Evolutionary conservation across 495 filamentous ascomycete genomes (phyloP), one percentile per base, ranked within the genome.

Genomic region (Talaromyces stipitatus): DNA sequence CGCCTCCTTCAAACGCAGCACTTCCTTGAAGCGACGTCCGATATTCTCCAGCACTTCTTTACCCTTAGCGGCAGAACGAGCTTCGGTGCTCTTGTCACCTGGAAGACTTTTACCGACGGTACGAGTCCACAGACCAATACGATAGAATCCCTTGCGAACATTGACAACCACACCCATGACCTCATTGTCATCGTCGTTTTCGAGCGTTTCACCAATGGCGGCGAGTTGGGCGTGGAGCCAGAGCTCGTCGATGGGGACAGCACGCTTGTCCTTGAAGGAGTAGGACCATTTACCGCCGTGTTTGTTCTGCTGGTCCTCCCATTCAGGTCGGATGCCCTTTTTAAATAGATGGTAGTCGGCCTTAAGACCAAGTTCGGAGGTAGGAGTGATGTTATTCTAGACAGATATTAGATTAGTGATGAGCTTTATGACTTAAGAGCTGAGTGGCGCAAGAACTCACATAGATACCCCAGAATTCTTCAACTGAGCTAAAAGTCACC

Each of bases 311-410:
- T 81, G 73, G 68, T 97, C 94, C 72, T 99, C 94, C 94, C 94
- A 99, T 74, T 99, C 94, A 1, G 94, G 94, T 18, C 95, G 90
- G 55, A 97, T 86, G 59, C 91, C 91, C 66, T 87, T 85, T 76
- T 99, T 99, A 86, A 99, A 99, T 24, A 99, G 87, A 70, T 99
- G 94, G 77, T 99, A 99, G 73, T 99, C 94, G 66, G 92, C 95
- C 78, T 97, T 99, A 60, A 95, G 83, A 43, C 91, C 88, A 26
- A 99, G 84, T 61, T 97, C 92, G 59, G 95, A 97, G 57, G 91
- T 90, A 14, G 92, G 86, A 22, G 91, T 88, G 72, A 99, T 97
- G 76, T 99, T 99, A 79, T 99, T 99, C 94, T 98, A 68, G 11
- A 52, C 12, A 59, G 33, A 27, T 50, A 12, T 32, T 20, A 51